Evolutionary conservation across 768 basidiomycete genomes (phyloP).

Genomic region (Dendrothele bispora): DNA sequence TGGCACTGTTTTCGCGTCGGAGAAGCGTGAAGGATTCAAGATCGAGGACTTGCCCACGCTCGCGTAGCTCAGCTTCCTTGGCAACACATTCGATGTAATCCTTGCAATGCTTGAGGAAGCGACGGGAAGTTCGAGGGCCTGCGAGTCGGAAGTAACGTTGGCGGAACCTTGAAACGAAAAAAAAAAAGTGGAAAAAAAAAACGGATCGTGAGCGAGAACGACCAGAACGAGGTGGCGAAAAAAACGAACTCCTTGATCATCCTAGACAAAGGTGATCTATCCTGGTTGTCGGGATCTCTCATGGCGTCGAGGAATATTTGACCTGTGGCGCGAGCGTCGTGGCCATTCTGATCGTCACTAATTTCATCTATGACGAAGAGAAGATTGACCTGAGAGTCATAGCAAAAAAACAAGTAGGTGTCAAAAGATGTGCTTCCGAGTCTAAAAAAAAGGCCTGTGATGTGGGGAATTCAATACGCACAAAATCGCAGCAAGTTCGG

Average conservation of each 20-base stretch:
- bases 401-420: too few relatives aligned
- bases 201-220: too few relatives aligned
- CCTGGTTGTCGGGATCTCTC: conserved; percentile 50
- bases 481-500: conserved; percentile 62
- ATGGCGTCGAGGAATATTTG: conserved; percentile 53
- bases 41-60: conserved; percentile 52
- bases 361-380: conserved; percentile 70
- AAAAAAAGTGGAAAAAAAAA: too few relatives aligned
- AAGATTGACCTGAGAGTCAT: too few relatives aligned
- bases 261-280: conserved; percentile 54
- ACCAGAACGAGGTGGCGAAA: too few relatives aligned
- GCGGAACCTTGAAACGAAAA: conserved; percentile 53
- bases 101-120: conserved; percentile 53
- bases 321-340: conserved; percentile 54
- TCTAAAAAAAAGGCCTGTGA: neutral
- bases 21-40: conserved; percentile 53
- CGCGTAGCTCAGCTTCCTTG: conserved; percentile 62
- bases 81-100: conserved; percentile 59
- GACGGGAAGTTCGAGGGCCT: conserved; percentile 44
- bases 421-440: too few relatives aligned
- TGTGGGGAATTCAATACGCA: conserved; percentile 24
- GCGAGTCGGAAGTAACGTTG: conserved; percentile 43
- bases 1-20: conserved; percentile 70
- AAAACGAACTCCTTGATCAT: conserved; percentile 65
- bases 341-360: conserved; percentile 62